phyloP scores from a whole-genome alignment of 345 rosid species.

The Crucihimalaya himalaica region DNA sequence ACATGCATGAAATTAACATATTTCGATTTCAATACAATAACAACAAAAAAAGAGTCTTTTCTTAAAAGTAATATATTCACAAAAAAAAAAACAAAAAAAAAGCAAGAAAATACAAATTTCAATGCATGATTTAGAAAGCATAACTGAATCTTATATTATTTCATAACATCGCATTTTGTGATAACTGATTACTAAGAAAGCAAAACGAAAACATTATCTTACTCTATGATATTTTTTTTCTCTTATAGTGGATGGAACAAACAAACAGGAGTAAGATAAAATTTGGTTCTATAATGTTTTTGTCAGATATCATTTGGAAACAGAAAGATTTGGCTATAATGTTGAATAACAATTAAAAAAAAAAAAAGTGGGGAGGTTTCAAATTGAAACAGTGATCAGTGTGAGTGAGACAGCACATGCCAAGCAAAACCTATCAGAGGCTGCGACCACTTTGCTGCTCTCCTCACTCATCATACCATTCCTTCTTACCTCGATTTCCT shows the following conservation, averaged over 20 bases:
- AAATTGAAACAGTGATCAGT: conserved; percentile 19
- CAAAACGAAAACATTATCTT: background rate
- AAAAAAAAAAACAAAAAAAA: too few species aligned
- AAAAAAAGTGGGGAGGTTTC: conserved; percentile 11
- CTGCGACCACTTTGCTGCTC: conserved; percentile 38
- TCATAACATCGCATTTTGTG: background rate
- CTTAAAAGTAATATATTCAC: background rate
- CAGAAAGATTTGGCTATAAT: conserved; percentile 9
- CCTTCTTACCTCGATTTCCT: conserved; percentile 35
- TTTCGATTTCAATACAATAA: background rate
- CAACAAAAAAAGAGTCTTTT: too few species aligned
- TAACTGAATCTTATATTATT: background rate
- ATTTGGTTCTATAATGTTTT: background rate
- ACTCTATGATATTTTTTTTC: too few species aligned
- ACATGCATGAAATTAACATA: background rate
- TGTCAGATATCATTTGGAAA: background rate
- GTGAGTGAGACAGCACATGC: conserved; percentile 41
- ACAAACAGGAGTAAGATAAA: conserved; percentile 4
- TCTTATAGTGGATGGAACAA: background rate
- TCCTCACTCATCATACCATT: conserved; percentile 5
- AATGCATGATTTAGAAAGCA: background rate
- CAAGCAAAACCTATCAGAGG: conserved; percentile 25
- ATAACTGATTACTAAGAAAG: background rate
- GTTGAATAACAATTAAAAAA: too few species aligned
- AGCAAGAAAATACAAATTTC: too few species aligned